Evolutionary conservation across 179 eudicot species (phyloP).

Genomic region (Gypsophila paniculata): DNA sequence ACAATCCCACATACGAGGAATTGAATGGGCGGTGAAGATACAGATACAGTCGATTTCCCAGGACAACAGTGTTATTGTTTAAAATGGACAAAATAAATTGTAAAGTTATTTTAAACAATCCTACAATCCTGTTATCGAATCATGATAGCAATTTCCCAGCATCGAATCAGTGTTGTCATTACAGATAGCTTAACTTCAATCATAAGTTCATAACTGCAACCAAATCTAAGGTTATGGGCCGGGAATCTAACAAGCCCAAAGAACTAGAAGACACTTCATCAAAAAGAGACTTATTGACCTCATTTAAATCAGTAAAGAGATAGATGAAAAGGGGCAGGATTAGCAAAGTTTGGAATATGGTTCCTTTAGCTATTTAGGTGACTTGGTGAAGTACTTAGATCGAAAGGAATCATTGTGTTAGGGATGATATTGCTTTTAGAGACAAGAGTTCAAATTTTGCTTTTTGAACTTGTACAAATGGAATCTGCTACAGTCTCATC

Average conservation of each 20-base stretch:
- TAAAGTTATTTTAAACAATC: too few species aligned
- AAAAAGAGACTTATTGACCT: not conserved
- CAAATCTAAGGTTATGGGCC: not conserved
- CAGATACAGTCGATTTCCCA: not conserved
- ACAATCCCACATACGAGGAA: not conserved
- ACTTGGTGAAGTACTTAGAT: too few species aligned
- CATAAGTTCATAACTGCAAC: not conserved
- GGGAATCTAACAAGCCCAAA: not conserved
- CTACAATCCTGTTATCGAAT: too few species aligned
- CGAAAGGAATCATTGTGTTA: too few species aligned
- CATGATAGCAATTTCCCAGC: not conserved
- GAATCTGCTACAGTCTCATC: not conserved
- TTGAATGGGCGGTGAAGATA: not conserved
- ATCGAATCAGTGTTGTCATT: slow-evolving; percentile 12
- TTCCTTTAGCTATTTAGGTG: too few species aligned
- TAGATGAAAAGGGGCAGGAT: not conserved
- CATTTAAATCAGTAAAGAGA: not conserved
- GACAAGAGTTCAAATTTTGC: not conserved
- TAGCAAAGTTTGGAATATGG: not conserved
- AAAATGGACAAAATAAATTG: too few species aligned
- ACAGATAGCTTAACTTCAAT: not conserved
- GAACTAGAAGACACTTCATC: not conserved
- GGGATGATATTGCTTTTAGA: not conserved
- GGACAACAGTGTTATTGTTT: too few species aligned
- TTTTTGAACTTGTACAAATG: not conserved